phyloP scores from a whole-genome alignment of 768 basidiomycete species.

The Amanita rubescens region DNA sequence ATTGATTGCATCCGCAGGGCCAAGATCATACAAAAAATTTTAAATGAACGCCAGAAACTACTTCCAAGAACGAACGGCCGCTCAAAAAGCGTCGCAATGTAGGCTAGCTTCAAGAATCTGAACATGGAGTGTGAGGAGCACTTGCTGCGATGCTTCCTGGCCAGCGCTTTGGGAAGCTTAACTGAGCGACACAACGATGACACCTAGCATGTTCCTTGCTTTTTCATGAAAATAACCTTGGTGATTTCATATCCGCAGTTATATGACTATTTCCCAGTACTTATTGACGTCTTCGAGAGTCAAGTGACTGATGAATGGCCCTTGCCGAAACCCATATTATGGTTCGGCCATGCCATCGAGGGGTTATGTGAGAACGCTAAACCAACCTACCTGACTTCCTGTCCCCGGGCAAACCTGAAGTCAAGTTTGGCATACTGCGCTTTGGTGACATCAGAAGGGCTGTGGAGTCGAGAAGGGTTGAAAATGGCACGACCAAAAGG shows the following conservation, averaged over 20 bases:
- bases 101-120: not conserved
- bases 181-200: not conserved
- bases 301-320: constrained; percentile 5
- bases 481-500: not conserved
- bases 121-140: not conserved
- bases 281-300: not conserved
- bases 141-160: not conserved
- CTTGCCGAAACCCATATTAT: not conserved
- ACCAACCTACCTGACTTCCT: not conserved
- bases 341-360: not conserved
- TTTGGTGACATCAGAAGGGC: not conserved
- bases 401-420: not conserved
- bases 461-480: not conserved
- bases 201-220: not conserved
- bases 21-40: constrained; percentile 3
- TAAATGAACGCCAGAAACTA: constrained; percentile 7
- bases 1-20: not conserved
- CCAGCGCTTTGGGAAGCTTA: not conserved
- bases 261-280: not conserved
- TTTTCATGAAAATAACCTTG: not conserved
- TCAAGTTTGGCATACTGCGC: not conserved
- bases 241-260: not conserved
- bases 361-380: not conserved
- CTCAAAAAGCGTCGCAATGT: not conserved
- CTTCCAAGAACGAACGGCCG: constrained; percentile 2